Percentiles rank a stretch among this genome's conserved stretches.
Evolutionary conservation across 2,329 filamentous ascomycete species (phyloP).

Genomic region (Pleoardoris graminearum): DNA sequence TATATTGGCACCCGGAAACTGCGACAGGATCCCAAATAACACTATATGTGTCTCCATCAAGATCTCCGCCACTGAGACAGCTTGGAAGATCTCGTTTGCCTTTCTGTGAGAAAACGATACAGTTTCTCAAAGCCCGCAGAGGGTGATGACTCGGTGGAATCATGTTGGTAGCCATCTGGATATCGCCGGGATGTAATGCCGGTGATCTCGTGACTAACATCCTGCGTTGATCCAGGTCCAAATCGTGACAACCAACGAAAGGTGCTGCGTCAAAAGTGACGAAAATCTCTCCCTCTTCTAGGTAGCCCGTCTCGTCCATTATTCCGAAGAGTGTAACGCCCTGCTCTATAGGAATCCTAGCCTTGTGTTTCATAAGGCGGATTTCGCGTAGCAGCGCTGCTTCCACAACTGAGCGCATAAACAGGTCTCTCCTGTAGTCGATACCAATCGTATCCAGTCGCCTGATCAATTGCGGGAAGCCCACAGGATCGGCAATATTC

Average conservation of each 20-base stretch:
- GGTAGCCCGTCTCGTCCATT: conserved; percentile 74
- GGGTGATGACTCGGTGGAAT: conserved; percentile 63
- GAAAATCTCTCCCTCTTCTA: conserved; percentile 68
- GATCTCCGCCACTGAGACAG: conserved; percentile 76
- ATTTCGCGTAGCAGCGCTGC: conserved; percentile 69
- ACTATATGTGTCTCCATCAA: conserved; percentile 82
- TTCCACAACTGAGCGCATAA: conserved; percentile 68
- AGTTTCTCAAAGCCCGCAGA: conserved; percentile 67
- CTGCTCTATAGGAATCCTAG: conserved; percentile 68
- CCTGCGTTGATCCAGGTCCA: conserved; percentile 25
- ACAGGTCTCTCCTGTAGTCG: conserved; percentile 67
- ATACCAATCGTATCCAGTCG: conserved; percentile 60
- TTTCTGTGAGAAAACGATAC: conserved; percentile 74
- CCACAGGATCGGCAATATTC: conserved; percentile 60
- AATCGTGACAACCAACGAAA: conserved; percentile 1
- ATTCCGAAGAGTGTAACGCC: conserved; percentile 77
- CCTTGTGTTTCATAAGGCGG: conserved; percentile 73
- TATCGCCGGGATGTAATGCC: conserved; percentile 78
- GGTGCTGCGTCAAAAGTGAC: conserved; percentile 8
- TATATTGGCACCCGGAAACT: conserved; percentile 43
- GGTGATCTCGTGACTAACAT: conserved; percentile 77
- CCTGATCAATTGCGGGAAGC: conserved; percentile 64
- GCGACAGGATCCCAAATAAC: conserved; percentile 70
- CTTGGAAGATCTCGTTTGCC: conserved; percentile 76
- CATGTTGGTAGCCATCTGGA: conserved; percentile 67